These are phyloP conservation scores for Lipomyces sp. DNA, from an alignment of 805 yeast species.

Conservation along the genomic window DNA sequence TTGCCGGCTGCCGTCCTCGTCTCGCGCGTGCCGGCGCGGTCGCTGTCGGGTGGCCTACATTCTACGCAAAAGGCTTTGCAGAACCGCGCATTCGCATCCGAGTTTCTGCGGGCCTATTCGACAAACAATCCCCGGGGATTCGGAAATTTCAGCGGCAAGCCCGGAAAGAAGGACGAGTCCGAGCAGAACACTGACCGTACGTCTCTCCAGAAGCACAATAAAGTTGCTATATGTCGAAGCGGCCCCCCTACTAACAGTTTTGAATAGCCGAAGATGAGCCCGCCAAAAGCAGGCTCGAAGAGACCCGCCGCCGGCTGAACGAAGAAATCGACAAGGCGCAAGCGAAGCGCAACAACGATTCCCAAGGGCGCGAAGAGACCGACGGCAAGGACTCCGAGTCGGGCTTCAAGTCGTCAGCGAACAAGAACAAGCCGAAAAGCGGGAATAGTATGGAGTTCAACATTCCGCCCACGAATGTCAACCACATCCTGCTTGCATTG, in stretches of 20 bases:
- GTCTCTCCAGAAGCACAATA: slow-evolving; percentile 1
- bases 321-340: slow-evolving; percentile 14
- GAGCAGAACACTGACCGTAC: slow-evolving; percentile 2
- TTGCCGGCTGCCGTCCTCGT: too few species aligned
- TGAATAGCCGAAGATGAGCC: too few species aligned
- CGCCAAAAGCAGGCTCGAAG: slow-evolving; percentile 1
- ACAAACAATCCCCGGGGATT: slow-evolving; percentile 10
- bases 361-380: not conserved
- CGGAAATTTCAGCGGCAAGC: slow-evolving; percentile 6
- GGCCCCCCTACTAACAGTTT: too few species aligned
- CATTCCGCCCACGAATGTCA: slow-evolving; percentile 17
- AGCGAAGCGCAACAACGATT: not conserved
- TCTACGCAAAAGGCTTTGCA: too few species aligned
- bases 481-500: slow-evolving; percentile 13
- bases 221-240: too few species aligned
- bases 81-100: too few species aligned
- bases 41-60: too few species aligned
- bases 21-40: too few species aligned
- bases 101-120: slow-evolving; percentile 1
- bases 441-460: slow-evolving; percentile 16
- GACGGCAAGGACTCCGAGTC: slow-evolving; percentile 3
- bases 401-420: not conserved
- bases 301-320: slow-evolving; percentile 8
- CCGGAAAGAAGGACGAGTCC: not conserved
- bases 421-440: slow-evolving; percentile 2